Conservation (phyloP, 768 basidiomycete genomes). For the Melanogaster broomeanus region DNA sequence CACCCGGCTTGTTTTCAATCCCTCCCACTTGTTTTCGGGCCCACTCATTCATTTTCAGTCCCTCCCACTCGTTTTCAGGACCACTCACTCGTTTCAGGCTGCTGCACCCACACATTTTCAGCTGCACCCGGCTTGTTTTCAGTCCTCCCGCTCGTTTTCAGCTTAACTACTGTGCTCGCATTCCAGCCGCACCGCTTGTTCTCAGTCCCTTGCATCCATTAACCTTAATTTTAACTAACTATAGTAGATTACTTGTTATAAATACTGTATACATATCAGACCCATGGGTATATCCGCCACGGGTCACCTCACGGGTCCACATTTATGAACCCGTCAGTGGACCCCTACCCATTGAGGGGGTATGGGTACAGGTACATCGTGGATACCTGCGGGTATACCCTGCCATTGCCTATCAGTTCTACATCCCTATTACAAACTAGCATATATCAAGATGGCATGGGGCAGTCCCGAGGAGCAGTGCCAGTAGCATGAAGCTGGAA, state of each 20-base stretch:
- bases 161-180: too few species aligned
- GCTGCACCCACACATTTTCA: too few species aligned
- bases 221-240: too few species aligned
- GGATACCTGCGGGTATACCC: not conserved
- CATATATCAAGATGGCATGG: slow-evolving; percentile 29
- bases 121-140: too few species aligned
- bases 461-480: slow-evolving; percentile 28
- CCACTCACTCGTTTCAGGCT: too few species aligned
- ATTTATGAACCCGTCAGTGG: not conserved
- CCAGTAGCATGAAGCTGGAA: slow-evolving; percentile 1
- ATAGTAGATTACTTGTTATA: not conserved
- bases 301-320: not conserved
- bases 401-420: not conserved
- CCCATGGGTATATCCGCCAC: not conserved
- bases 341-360: not conserved
- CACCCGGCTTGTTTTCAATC: too few species aligned
- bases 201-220: too few species aligned
- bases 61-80: too few species aligned
- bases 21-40: too few species aligned
- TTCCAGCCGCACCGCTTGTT: too few species aligned
- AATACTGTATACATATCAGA: not conserved
- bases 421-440: slow-evolving; percentile 29
- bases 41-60: too few species aligned
- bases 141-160: too few species aligned
- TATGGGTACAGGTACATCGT: not conserved